Evolutionary conservation across 768 basidiomycete species (phyloP), one percentile per base, ranked within the genome.

Genomic region (button mushroom (Agaricus bisporus)): DNA sequence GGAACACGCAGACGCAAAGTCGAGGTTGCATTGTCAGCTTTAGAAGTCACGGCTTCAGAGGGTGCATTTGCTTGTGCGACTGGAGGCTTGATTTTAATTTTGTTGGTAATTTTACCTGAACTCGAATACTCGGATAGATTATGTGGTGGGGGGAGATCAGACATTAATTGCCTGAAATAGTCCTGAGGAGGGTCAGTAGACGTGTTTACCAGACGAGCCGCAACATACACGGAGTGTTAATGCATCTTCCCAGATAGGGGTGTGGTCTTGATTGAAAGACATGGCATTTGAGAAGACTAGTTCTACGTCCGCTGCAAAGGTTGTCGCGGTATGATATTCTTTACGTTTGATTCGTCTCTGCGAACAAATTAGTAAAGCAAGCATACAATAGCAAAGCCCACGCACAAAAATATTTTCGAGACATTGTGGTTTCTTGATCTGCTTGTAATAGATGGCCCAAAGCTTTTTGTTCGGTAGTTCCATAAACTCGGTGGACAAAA

Each of bases 271-370:
- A 60, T 98, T 98, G 70, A 94, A 98, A 54, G 78, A 69, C 65
- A 91, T 75, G 9, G 93, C 95, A 64, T 98, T 98, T 6, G 82
- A 79, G 69, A 94, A 95, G 22, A 98, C 87, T 39, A 94, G 78
- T 61, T 94, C 91, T 12, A 95, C 86, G 55, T 98, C 95, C 8
- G 80, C 81, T 41, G 86, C 85, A 62, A 95, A 95, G 22, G 87
- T 85, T 4, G 77, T 73, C 5, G 80, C 70, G 2, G 74, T 78
- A 18, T 64, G 61, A 64, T 95, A 98, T 59, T 88, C 85, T 64
- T 91, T 88, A 53, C 81, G 81, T 63, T 90, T 86, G 58, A 95
- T 72, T 46, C 80, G 82, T 80, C 84, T 86, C 94, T 98, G 60
- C 26, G 29, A 17, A 22, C 14, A 58, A n/a, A 38, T 58, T 5